Percentiles rank a stretch among this genome's conserved stretches.
These are phyloP conservation scores for Solanum hybrid DNA, from an alignment of 305 asterid genomes.

Conservation along the genomic window DNA sequence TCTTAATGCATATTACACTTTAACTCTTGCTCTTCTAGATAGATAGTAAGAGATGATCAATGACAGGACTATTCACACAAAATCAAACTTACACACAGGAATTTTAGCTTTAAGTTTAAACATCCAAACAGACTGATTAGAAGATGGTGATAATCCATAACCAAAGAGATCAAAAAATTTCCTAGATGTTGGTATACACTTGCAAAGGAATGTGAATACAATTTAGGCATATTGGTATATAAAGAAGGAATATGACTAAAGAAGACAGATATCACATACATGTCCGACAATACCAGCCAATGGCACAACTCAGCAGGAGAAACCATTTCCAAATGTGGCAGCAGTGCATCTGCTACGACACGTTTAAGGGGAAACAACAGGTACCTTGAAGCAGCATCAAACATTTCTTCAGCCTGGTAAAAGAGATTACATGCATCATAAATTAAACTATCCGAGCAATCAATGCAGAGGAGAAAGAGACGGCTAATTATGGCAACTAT, in stretches of 20 bases:
- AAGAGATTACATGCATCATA: conserved; percentile 9
- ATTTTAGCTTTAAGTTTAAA: not conserved
- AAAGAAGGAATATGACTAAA: not conserved
- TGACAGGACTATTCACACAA: not conserved
- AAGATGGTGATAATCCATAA: not conserved
- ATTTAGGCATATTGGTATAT: not conserved
- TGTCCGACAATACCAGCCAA: conserved; percentile 83
- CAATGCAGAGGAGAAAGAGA: not conserved
- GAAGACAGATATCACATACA: conserved; percentile 35
- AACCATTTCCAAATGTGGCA: conserved; percentile 77
- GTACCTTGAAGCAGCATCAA: conserved; percentile 96
- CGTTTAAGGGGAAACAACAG: conserved; percentile 92
- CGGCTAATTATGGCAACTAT: not conserved
- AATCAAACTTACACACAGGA: not conserved
- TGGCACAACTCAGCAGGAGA: conserved; percentile 82
- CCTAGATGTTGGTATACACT: not conserved
- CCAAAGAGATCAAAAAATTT: not conserved
- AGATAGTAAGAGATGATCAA: not conserved
- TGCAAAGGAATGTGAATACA: not conserved
- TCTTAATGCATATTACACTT: not conserved
- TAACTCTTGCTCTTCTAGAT: not conserved
- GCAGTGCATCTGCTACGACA: conserved; percentile 82
- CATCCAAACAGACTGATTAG: not conserved
- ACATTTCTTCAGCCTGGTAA: conserved; percentile 81
- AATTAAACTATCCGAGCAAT: not conserved